Evolutionary conservation across 1,284 basidiomycete genomes (phyloP).

Genomic region (Exobasidium cylindrosporum): DNA sequence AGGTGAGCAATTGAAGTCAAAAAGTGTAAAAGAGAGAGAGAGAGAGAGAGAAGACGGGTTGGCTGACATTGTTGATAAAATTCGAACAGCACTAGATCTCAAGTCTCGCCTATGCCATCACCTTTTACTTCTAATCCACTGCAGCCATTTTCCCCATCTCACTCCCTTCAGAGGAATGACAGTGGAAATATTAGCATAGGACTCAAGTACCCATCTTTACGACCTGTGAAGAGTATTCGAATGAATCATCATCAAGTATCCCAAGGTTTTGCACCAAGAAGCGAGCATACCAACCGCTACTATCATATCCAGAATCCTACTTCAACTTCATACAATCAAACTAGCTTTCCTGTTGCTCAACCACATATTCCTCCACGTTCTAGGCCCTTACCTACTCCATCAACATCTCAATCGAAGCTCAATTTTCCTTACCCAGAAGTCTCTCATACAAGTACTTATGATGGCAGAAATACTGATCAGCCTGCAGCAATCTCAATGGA

Average conservation of each 20-base stretch:
- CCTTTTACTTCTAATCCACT: too few relatives aligned
- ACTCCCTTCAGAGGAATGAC: too few relatives aligned
- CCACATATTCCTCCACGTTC: background rate
- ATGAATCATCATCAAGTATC: constrained; percentile 24
- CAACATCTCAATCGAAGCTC: background rate
- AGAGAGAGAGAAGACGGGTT: too few relatives aligned
- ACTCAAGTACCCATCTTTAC: constrained; percentile 14
- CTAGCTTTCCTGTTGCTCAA: background rate
- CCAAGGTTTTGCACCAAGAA: constrained; percentile 24
- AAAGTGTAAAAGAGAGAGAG: too few relatives aligned
- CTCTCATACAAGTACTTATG: too few relatives aligned
- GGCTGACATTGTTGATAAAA: too few relatives aligned
- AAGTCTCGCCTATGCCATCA: too few relatives aligned
- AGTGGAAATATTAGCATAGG: background rate
- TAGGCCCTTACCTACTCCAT: background rate
- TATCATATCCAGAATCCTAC: constrained; percentile 16
- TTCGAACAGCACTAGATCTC: too few relatives aligned
- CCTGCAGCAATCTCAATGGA: too few relatives aligned
- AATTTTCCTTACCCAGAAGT: background rate
- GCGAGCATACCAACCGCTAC: constrained; percentile 14
- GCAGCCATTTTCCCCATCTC: too few relatives aligned
- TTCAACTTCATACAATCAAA: background rate
- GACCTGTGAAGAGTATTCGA: constrained; percentile 8
- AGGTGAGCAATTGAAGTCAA: too few relatives aligned
- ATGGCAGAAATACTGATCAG: too few relatives aligned